Evolutionary conservation across 1,139 yeast species (phyloP), one percentile per base, ranked within the genome.

Genomic region (Blastobotrys arbuscula): DNA sequence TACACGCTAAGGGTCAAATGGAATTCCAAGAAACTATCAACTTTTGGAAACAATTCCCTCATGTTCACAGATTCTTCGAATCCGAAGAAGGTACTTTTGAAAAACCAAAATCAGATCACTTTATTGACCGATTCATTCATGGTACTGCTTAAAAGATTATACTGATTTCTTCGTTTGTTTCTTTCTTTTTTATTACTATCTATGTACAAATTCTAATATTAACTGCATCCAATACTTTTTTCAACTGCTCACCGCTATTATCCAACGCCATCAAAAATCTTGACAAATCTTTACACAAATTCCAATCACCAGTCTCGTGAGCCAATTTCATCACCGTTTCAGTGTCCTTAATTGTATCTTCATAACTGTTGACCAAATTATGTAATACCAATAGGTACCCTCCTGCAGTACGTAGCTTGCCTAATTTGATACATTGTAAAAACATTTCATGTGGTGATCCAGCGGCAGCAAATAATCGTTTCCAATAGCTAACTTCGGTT

Each of bases 41-140:
- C 71, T 87, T 86, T 73, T 87, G 96, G 96, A 87, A 87, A 68
- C 95, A 87, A 72, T 83, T 80, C 63, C 79, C 92, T 59, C 95
- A 87, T 68, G 89, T 87, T 37, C 74, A 84, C 79, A 81, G 84
- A 70, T 86, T 81, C 71, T 86, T 86, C 60, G 86, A 82, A 59
- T 81, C 81, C 60, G 84, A 79, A 66, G 76, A 77, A 49, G 60
- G 56, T 16, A 57, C 68, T 23, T 52, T 57, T 50, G 58, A 61
- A 46, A 63, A 59, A 60, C 57, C 58, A 46, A 57, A 56, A 52
- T 58, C 67, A 12, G 59, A 57, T 49, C 61, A 63, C 55, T 67
- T 86, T 62, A 79, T 86, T 49, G 80, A 79, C 68, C 82, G 81
- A 66, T 86, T 86, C 74, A 77, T 86, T 50, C 63, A 63, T 53